Conservation (phyloP, 257 asterid genomes). For the Cynanchum wilfordii region DNA sequence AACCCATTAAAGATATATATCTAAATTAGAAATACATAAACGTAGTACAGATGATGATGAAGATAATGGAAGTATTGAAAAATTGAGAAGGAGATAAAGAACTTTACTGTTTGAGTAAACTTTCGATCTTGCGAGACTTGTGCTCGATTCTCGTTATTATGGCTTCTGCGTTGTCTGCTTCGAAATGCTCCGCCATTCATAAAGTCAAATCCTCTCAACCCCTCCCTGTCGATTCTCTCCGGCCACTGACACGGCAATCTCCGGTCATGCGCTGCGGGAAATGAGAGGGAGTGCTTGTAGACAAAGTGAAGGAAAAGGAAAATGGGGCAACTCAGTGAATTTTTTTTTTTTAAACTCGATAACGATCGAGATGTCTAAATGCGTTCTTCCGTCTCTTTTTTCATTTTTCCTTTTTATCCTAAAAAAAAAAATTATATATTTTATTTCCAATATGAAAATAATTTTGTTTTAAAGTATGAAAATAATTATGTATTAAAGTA, state of each 20-base stretch:
- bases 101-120: constrained; percentile 84
- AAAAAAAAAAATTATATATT: too few relatives aligned
- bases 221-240: not conserved
- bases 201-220: not conserved
- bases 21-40: not conserved
- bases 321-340: too few relatives aligned
- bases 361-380: too few relatives aligned
- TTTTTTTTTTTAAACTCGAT: too few relatives aligned
- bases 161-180: constrained; percentile 85
- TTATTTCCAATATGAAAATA: too few relatives aligned
- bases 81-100: not conserved
- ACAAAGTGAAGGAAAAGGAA: not conserved
- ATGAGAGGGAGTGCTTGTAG: not conserved
- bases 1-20: not conserved
- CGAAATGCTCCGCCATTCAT: constrained; percentile 44
- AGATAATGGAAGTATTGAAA: not conserved
- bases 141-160: constrained; percentile 87
- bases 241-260: not conserved
- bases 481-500: too few relatives aligned
- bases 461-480: too few relatives aligned
- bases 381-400: too few relatives aligned
- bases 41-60: not conserved
- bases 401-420: too few relatives aligned
- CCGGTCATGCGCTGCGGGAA: not conserved
- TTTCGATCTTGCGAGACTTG: constrained; percentile 95